Base-by-base conservation (phyloP, 1,139 yeast species). In the Zhuliangozyma parablackwelliae region DNA sequence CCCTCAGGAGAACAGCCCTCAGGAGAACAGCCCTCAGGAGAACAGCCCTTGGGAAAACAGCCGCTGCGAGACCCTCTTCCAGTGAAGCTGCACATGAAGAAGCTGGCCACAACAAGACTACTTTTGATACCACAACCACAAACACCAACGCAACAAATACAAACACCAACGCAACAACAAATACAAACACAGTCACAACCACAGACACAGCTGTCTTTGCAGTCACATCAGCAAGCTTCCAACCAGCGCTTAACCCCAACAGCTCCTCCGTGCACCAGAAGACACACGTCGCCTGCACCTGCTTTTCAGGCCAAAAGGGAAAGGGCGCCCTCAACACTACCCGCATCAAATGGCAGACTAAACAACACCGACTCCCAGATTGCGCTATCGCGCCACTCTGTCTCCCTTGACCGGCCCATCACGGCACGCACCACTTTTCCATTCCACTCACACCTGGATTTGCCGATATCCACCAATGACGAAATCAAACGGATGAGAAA, bases 401-500 rank as follows among this genome's bases (percentile, higher is more conserved):
- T 40, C 11, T 7, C 6, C 27, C 6, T 6, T 9, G 10, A 9
- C 27, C 6, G 6, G 11, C 27, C 10, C 11, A 7, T 26, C 6
- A 29, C 32, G n/a, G 29, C 53, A n/a, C 43, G 60, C 40, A 51
- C 43, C 36, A 50, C 60, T 3, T 50, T 52, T 35, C 57, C 59
- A 12, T 30, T 38, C 7, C 26, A 34, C 21, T 28, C 39, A 20
- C 40, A 37, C 11, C 35, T 33, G 26, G 40, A 32, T 8, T 28
- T 40, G 21, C 44, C 44, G 10, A 28, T 32, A 25, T 28, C 37
- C 7, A 32, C 58, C 6, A 38, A 32, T 10, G 30, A 32, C 13
- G 80, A 75, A 43, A 59, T 72, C 30, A 56, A 60, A 37, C 58
- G 71, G 39, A 65, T 73, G 70, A 56, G 75, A 41, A 61, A 62